These are phyloP conservation scores for Cornus suecica DNA, from an alignment of 148 eudicot genomes.

Conservation along the genomic window DNA sequence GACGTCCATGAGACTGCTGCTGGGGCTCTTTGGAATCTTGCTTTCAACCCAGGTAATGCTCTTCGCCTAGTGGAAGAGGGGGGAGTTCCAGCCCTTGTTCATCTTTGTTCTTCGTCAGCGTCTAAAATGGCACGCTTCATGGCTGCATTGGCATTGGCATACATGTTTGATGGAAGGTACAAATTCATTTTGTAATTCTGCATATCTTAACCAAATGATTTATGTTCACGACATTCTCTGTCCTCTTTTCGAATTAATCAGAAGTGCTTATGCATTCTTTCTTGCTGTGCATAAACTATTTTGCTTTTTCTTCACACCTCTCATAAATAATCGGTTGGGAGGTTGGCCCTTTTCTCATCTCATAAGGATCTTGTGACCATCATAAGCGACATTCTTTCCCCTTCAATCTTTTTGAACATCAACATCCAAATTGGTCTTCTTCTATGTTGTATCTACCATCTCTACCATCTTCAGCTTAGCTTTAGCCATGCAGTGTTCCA, in stretches of 20 bases:
- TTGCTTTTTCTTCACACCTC: neutral
- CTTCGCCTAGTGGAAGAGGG: slow-evolving; percentile 89
- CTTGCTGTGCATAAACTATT: neutral
- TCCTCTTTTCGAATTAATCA: neutral
- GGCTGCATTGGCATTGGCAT: slow-evolving; percentile 92
- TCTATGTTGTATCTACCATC: neutral
- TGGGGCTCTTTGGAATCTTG: slow-evolving; percentile 99
- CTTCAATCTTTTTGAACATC: neutral
- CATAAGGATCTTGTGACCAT: neutral
- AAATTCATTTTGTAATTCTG: neutral
- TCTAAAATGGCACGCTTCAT: slow-evolving; percentile 99
- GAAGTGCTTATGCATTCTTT: neutral
- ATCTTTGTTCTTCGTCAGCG: slow-evolving; percentile 73
- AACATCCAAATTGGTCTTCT: neutral
- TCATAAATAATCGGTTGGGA: no score
- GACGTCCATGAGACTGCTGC: slow-evolving; percentile 99
- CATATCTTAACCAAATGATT: neutral
- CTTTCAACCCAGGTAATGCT: slow-evolving; percentile 90
- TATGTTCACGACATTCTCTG: neutral
- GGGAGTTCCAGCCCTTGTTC: slow-evolving; percentile 83
- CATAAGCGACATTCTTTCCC: neutral
- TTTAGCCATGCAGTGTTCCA: neutral
- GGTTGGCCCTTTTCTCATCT: neutral
- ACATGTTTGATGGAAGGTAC: slow-evolving; percentile 98
- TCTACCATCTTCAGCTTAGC: neutral